Conservation (phyloP, 352 stramenopile species). For the Phytophthora meadii region DNA sequence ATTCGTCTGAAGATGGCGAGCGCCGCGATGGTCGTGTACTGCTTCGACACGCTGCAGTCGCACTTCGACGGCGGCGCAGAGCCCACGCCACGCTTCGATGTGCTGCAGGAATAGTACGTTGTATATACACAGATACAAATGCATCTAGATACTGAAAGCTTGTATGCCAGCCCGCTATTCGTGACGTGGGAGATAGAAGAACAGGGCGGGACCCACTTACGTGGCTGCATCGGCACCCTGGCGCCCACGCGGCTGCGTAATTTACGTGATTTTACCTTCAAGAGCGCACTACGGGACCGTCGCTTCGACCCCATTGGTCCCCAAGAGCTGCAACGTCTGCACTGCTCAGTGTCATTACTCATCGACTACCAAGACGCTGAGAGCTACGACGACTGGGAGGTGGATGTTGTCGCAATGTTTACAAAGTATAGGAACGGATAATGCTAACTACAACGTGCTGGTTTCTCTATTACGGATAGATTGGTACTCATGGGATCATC, state of each 20-base stretch:
- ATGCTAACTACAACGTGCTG: background rate
- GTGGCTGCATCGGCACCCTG: slow-evolving; percentile 84
- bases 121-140: background rate
- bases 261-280: slow-evolving; percentile 84
- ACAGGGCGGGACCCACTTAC: slow-evolving; percentile 50
- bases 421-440: background rate
- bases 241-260: slow-evolving; percentile 69
- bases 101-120: slow-evolving; percentile 60
- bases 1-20: slow-evolving; percentile 58
- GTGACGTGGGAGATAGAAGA: slow-evolving; percentile 88
- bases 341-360: slow-evolving; percentile 85
- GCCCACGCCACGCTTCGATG: slow-evolving; percentile 63
- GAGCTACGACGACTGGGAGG: slow-evolving; percentile 86
- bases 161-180: slow-evolving; percentile 65
- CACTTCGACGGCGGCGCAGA: slow-evolving; percentile 65
- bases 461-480: slow-evolving; percentile 30
- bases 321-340: slow-evolving; percentile 67
- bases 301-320: slow-evolving; percentile 80
- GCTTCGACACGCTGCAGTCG: slow-evolving; percentile 82
- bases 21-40: slow-evolving; percentile 85
- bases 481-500: slow-evolving; percentile 81
- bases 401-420: slow-evolving; percentile 17
- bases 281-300: slow-evolving; percentile 78
- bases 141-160: too few species aligned
- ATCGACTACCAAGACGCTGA: slow-evolving; percentile 80